phyloP scores from a whole-genome alignment of 1,139 yeast species.

The Keqinozyma sinolaborantium region DNA sequence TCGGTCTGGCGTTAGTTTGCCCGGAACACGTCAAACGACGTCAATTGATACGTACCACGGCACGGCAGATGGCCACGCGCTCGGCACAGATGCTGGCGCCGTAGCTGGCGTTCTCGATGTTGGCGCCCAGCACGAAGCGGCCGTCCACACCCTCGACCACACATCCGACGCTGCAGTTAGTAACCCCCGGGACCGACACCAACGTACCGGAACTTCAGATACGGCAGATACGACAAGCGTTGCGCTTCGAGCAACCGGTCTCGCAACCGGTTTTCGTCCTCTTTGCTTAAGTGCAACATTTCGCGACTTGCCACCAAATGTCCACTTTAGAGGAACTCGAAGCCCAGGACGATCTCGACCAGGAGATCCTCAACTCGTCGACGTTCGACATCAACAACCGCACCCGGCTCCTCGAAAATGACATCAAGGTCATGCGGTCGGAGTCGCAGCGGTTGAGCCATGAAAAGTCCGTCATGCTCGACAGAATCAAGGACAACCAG shows the following conservation, averaged over 20 bases:
- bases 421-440: slow-evolving; percentile 91
- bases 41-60: slow-evolving; percentile 49
- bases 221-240: slow-evolving; percentile 67
- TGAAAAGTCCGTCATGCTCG: slow-evolving; percentile 90
- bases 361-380: slow-evolving; percentile 74
- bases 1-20: slow-evolving; percentile 27
- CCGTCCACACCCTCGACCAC: slow-evolving; percentile 55
- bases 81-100: slow-evolving; percentile 93
- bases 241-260: slow-evolving; percentile 31
- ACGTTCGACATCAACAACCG: slow-evolving; percentile 85
- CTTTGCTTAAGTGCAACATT: neutral
- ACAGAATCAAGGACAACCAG: slow-evolving; percentile 91
- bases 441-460: slow-evolving; percentile 89
- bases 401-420: slow-evolving; percentile 86
- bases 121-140: slow-evolving; percentile 64
- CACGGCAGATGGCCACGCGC: slow-evolving; percentile 69
- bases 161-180: slow-evolving; percentile 70
- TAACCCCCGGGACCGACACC: slow-evolving; percentile 4
- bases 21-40: too few relatives aligned
- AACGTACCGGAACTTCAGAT: slow-evolving; percentile 67
- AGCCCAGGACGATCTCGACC: slow-evolving; percentile 58
- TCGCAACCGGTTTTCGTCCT: neutral
- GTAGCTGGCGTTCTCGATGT: slow-evolving; percentile 89
- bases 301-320: slow-evolving; percentile 29
- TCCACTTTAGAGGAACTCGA: slow-evolving; percentile 70